A percentile compares a stretch with the other conserved stretches of the same genome.
Conservation (phyloP, 176 grass and related monocot genomes). For the barley (Hordeum vulgare) region DNA sequence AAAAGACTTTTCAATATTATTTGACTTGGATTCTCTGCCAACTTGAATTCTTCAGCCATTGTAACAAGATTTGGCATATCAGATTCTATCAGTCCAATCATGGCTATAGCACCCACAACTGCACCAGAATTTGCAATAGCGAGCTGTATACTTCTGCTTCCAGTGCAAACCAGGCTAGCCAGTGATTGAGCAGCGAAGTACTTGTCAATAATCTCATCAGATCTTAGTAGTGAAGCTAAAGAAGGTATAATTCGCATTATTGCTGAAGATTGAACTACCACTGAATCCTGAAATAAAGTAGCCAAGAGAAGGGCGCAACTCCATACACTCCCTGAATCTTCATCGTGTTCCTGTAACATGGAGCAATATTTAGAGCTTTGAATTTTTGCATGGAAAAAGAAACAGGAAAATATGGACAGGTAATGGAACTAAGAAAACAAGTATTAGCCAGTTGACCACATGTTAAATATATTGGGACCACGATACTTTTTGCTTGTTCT, state of each 20-base stretch:
- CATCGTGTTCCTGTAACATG: conserved; percentile 58
- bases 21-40: conserved; percentile 69
- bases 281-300: conserved; percentile 83
- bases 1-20: conserved; percentile 69
- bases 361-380: conserved; percentile 14
- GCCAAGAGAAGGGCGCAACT: conserved; percentile 77
- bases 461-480: neutral
- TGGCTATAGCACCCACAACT: conserved; percentile 59
- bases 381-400: conserved; percentile 19
- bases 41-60: conserved; percentile 66
- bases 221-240: conserved; percentile 78
- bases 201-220: conserved; percentile 58
- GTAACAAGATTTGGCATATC: conserved; percentile 55
- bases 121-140: conserved; percentile 89
- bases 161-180: conserved; percentile 78
- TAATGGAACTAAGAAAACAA: conserved; percentile 24
- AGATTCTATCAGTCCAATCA: conserved; percentile 80
- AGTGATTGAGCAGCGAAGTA: conserved; percentile 93
- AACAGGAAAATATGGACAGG: conserved; percentile 7
- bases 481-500: neutral
- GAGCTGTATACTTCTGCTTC: conserved; percentile 69
- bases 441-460: neutral
- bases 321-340: conserved; percentile 76
- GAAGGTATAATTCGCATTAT: conserved; percentile 57
- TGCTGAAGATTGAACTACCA: conserved; percentile 70